Base-by-base conservation (phyloP, 495 filamentous ascomycete genomes). In the Annulohypoxylon bovei region DNA sequence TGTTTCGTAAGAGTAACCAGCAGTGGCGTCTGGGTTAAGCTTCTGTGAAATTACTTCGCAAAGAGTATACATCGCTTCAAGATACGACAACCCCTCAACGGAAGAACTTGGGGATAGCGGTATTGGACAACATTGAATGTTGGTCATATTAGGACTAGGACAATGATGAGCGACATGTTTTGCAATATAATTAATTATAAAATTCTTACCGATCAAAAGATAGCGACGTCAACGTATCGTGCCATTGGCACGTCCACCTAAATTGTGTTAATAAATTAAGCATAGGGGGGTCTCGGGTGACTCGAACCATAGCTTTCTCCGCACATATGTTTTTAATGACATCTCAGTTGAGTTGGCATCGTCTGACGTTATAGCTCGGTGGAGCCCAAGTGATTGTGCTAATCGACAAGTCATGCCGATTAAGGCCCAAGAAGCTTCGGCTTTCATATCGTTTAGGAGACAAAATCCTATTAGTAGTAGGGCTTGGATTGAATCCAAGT, bases 211-310 rank as follows among this genome's bases (percentile, higher is more conserved):
- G 82, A 67, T 88, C 85, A 56, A 88, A 88, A 2, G 85, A 86
- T 28, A 88, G 67, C 0, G 85, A 87, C 0, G 85, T 83, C 23
- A 88, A 69, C 2, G 83, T 85, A 66, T 88, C 85, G 63, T 88
- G 85, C 85, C 85, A 88, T 6, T 83, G 75, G 32, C 84, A 84
- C 9, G 83, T 85, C 85, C 85, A 88, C 84, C 84, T 86, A 30
- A 3, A 2, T 27, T 23, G 23, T 12, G 50, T 77, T 59, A 77
- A 47, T 20, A 18, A 2, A 16, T 11, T n/a, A 55, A 12, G 30
- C 14, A 27, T 70, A 6, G 44, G 62, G 23, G 61, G 7, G 20
- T 12, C 12, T 20, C 7, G n/a, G 12, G 11, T 33, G 30, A 46
- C 22, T 44, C 39, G 32, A 77, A 83, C 83, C 83, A 84, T 61